Evolutionary conservation across 1,139 yeast species (phyloP), one percentile per base, ranked within the genome.

Genomic region (Hyphopichia buzzinii): DNA sequence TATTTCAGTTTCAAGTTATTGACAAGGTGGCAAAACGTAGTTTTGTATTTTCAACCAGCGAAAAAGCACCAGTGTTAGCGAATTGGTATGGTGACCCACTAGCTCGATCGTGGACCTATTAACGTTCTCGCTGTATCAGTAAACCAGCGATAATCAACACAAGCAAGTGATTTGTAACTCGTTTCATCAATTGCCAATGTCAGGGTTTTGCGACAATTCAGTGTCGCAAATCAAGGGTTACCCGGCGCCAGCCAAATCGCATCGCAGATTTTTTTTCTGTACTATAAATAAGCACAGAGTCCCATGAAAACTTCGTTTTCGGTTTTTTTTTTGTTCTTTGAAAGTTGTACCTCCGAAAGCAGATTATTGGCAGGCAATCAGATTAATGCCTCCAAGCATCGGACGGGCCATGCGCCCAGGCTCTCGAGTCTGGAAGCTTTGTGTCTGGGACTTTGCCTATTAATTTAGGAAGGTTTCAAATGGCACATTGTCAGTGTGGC

Each of bases 391-490:
- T 44, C 39, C 34, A 31, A 30, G 26, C 14, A 16, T 6, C 15
- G n/a, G 24, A 8, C 10, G 22, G 21, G 25, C 28, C 17, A 16
- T 15, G 34, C 21, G 48, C 48, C 48, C 38, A 41, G 39, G 41
- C 30, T 28, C 31, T 37, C 29, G 24, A 33, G 34, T 24, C 40
- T 39, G 49, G 38, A 46, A 41, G 49, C 54, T 43, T 39, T 37
- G 37, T 43, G 39, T 34, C 27, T 36, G 39, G 40, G 34, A 42
- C 46, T 52, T 67, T 70, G 78, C 78, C 77, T 73, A 74, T 74
- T 74, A 52, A 57, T 43, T 74, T 74, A 73, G 78, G 79, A 64
- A 62, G 59, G 51, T 41, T 41, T 41, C 39, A 41, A 39, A 38
- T 37, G 41, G 41, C 19, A 31, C 31, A 37, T 43, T 42, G 57